Base-by-base conservation (phyloP, 2,329 filamentous ascomycete genomes). In the Phyllosticta capitalensis region DNA sequence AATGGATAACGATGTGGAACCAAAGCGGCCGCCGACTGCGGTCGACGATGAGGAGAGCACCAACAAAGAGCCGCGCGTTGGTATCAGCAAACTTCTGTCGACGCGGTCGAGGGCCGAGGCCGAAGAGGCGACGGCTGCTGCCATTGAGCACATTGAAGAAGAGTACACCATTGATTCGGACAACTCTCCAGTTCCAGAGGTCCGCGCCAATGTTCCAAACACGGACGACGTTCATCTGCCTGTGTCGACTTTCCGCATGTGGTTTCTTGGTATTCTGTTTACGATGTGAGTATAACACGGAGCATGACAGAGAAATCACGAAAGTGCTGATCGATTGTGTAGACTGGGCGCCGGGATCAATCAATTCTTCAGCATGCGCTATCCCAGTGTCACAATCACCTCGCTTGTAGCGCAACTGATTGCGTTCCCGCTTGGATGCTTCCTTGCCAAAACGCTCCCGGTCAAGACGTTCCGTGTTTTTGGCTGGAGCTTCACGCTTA, bases 341-440 rank as follows among this genome's bases (percentile, higher is more conserved):
- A 48, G 54, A 38, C 22, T 59, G 33, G 58, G 58, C 9, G 61
- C 64, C 2, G 65, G 62, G n/a, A 64, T 71, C 52, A 70, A 72
- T 54, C 66, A 62, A 14, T 57, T 72, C 55, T 71, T 72, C 61
- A 66, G 64, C 1, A 65, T 71, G 38, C 65, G 69, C 33, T 65
- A 69, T 28, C 65, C 64, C 9, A 81, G 82, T 17, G 86, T 87
- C 65, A 76, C 79, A 45, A 78, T 87, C 54, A 81, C 82, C 1
- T 73, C 83, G 26, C 77, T 79, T 10, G 63, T 79, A 4, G 73
- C 72, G 9, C 78, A 78, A 61, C 58, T 65, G 10, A 57, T 65
- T 22, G 33, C 20, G 19, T 60, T 54, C 20, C 59, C 59, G 54
- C 33, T 56, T 9, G 59, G 55, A 74, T 76, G 24, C 71, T 33